Evolutionary conservation across 1,139 yeast species (phyloP), one percentile per base, ranked within the genome.

Genomic region (Lodderomyces oxycetoniae): DNA sequence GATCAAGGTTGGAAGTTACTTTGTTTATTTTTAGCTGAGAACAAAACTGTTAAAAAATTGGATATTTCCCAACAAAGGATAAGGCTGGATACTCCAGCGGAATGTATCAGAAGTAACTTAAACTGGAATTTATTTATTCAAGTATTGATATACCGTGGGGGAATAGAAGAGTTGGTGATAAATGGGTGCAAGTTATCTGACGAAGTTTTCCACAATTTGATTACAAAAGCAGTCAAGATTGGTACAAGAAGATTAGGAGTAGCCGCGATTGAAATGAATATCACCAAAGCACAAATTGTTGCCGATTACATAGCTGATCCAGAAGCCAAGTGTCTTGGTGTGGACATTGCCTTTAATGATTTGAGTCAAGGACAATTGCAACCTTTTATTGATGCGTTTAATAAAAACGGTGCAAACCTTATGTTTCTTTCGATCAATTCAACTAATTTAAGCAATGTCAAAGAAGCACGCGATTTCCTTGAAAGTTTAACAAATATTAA

Each of bases 261-360:
- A 29, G 95, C 95, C 0, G 71, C 82, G 13, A 77, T 79, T 32
- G 85, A 79, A 33, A 60, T 89, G 30, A 71, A 76, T 37, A 43
- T 57, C 4, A 71, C 66, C 22, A 87, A 86, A 44, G 61, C 84
- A 9, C 57, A 66, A 31, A 57, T 71, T 16, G 58, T 88, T 19
- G 68, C 78, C 13, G 60, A 73, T 33, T 85, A 94, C 91, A 67
- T 83, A 30, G 64, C 76, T 3, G 52, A 59, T 20, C 69, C 71
- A 6, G 53, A 59, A 12, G 67, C 78, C 12, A 68, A 69, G 12
- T 77, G 89, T 52, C 77, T 80, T 44, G 96, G 96, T 2, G 71
- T 89, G 15, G 96, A 88, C 61, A 59, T 88, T 32, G 95, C 91
- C 1, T 88, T 82, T 45, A 88, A 88, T 53, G 86, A 83, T 51